Evolutionary conservation across 805 yeast species (phyloP), one percentile per base, ranked within the genome.

Genomic region (Ogataea pilisensis): DNA sequence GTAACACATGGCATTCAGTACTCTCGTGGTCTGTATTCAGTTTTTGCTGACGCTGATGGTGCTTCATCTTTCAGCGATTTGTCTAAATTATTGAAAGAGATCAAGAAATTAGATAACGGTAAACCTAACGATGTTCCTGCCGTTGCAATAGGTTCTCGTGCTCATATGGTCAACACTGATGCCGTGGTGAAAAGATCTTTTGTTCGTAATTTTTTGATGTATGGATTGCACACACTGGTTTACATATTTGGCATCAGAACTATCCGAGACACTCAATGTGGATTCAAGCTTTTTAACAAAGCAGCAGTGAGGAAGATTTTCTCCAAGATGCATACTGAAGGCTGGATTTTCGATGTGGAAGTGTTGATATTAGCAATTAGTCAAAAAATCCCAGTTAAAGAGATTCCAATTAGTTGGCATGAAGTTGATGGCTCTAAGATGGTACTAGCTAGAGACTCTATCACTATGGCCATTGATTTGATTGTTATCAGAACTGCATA

Each of bases 291-390:
- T 62, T 93, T 91, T 64, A 86, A 91, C 51, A 75, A 80, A 45
- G 66, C 71, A 8, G 83, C 96, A 0, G 75, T 82, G 19, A 56
- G 53, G 14, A 54, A 55, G 39, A 85, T 93, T 32, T 88, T 89
- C 62, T 96, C 97, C 2, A 80, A 75, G 50, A 76, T 93, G 85
- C 97, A 91, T 61, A 91, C 95, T 9, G 99, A 93, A 63, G 82
- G 98, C 38, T 93, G 99, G 99, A 93, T 93, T 28, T 93, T 93
- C 64, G 99, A 93, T 58, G 97, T 93, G 25, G 99, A 93, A 66
- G 77, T 91, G 13, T 69, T 93, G 50, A 76, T 93, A 39, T 67
- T 93, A 44, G 96, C 90, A 1, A 76, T 78, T 50, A 70, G 85
- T 46, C 87, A 87, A 59, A 53, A 64, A 0, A 80, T 91, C 30